Percentiles rank a stretch among this genome's conserved stretches.
Evolutionary conservation across 805 yeast genomes (phyloP).

Genomic region (Suhomyces kilbournensis): DNA sequence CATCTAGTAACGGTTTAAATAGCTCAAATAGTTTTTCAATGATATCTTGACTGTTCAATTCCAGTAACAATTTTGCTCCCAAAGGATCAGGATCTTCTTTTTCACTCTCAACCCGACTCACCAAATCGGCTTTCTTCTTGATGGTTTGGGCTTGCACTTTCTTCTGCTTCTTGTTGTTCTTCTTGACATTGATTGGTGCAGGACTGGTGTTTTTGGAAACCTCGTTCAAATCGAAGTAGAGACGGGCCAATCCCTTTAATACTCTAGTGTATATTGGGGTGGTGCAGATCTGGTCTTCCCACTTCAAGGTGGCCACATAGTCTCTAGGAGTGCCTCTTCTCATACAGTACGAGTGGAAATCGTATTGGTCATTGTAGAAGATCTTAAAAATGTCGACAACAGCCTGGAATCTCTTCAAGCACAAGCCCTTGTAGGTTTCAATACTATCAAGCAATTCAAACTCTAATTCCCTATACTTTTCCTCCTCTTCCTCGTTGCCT

Average conservation of each 20-base stretch:
- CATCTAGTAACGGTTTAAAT: constrained; percentile 40
- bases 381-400: constrained; percentile 65
- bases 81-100: constrained; percentile 57
- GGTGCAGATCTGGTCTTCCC: constrained; percentile 76
- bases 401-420: constrained; percentile 74
- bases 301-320: constrained; percentile 68
- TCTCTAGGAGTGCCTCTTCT: constrained; percentile 88
- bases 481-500: constrained; percentile 30
- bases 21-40: constrained; percentile 43
- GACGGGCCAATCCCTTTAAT: constrained; percentile 56
- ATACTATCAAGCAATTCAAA: constrained; percentile 40
- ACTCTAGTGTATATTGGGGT: constrained; percentile 75
- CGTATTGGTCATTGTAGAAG: constrained; percentile 81
- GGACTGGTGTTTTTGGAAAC: constrained; percentile 20
- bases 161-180: constrained; percentile 49
- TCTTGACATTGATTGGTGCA: constrained; percentile 15
- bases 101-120: constrained; percentile 42
- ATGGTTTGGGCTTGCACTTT: constrained; percentile 49
- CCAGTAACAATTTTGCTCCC: constrained; percentile 45
- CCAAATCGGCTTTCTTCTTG: constrained; percentile 55
- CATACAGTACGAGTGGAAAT: constrained; percentile 90
- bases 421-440: constrained; percentile 57
- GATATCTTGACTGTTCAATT: constrained; percentile 32
- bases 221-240: constrained; percentile 46
- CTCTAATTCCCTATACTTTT: constrained; percentile 10